phyloP scores from a whole-genome alignment of 1,139 yeast species.

The Pichia sp. region DNA sequence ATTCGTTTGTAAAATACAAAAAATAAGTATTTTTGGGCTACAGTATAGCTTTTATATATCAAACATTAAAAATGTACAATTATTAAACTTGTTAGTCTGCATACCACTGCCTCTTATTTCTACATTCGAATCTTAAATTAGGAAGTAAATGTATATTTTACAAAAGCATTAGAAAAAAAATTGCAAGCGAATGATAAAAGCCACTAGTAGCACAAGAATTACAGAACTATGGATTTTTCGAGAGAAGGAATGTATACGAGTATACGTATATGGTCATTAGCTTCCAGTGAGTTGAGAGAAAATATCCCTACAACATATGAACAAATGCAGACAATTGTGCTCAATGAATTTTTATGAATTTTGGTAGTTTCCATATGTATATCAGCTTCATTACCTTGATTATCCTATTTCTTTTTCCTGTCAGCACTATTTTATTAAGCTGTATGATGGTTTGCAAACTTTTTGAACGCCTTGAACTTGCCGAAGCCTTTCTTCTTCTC shows the following conservation, averaged over 20 bases:
- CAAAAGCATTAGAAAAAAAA: neutral
- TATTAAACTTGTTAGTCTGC: neutral
- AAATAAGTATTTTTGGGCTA: neutral
- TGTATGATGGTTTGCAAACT: slow-evolving; percentile 4
- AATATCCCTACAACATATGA: slow-evolving; percentile 5
- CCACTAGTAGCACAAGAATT: neutral
- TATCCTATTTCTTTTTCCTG: neutral
- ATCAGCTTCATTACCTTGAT: slow-evolving; percentile 3
- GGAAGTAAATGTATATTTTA: neutral
- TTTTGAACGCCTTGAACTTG: slow-evolving; percentile 12
- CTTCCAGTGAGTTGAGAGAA: slow-evolving; percentile 5
- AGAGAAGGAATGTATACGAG: slow-evolving; percentile 1
- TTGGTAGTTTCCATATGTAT: neutral
- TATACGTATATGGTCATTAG: neutral
- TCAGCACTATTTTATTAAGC: slow-evolving; percentile 2
- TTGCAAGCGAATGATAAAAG: neutral
- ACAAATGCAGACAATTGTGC: too few relatives aligned
- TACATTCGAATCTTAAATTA: too few relatives aligned
- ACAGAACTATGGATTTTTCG: neutral
- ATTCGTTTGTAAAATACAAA: neutral
- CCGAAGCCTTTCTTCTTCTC: slow-evolving; percentile 5
- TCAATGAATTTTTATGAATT: too few relatives aligned
- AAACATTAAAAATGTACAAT: slow-evolving; percentile 1
- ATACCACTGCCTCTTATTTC: too few relatives aligned
- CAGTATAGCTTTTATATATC: too few relatives aligned